Evolutionary conservation across 208 protist genomes (phyloP), one percentile per base, ranked within the genome.

Genomic region (Leishmania arabica): DNA sequence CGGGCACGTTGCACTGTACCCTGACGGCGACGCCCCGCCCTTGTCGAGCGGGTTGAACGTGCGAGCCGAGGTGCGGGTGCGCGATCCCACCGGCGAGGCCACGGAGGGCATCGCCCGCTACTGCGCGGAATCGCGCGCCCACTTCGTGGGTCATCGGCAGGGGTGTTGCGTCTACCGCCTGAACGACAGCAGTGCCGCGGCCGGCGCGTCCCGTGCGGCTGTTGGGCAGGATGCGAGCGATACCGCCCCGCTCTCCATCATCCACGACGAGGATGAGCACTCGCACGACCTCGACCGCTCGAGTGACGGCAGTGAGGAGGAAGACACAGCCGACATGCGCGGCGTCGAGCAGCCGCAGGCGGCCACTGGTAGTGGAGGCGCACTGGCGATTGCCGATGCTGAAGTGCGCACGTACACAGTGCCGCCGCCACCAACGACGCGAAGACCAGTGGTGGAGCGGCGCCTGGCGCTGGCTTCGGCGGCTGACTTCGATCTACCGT

Each of bases 1-100:
- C 71, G 94, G 94, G n/a, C 78, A 89, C 17, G 95, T 95, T 8
- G 66, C 70, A 17, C 84, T 98, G 71, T 95, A 94, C 84, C 92
- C 91, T 19, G 53, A 77, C 73, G 78, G 82, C 62, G 69, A 82
- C 19, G 66, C 78, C 5, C 88, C 88, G 1, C 80, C 89, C 1
- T 66, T 80, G 49, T 81, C 84, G 8, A 73, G 73, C 53, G 92
- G 92, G 45, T 77, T 97, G 53, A 89, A 92, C 84, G 92, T 95
- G 47, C 78, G 71, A 24, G 93, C 90, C 34, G 85, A 88, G 64
- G 93, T 97, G 40, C 88, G 88, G 21, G 88, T 98, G n/a, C 80
- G 90, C 65, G 85, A 90, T 70, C 88, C 94, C 17, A 64, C 69
- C 62, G 84, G 82, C n/a, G 80, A 83, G n/a, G 81, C 87, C 21